phyloP scores from a whole-genome alignment of 2,329 filamentous ascomycete genomes.

The Davidsoniella australis region DNA sequence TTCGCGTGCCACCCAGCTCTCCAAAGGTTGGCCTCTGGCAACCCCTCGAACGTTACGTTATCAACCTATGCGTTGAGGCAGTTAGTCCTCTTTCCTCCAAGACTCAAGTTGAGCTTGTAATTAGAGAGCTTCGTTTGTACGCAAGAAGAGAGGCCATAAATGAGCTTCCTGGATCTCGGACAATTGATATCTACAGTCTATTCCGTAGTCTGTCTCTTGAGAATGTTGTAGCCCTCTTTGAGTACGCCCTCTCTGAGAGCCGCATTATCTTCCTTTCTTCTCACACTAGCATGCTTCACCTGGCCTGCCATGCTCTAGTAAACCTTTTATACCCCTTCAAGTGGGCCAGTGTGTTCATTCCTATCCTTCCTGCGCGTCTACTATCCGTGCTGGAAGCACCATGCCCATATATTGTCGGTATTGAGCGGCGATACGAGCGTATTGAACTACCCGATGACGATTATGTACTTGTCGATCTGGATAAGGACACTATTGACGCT shows the following conservation, averaged over 20 bases:
- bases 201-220: conserved; percentile 81
- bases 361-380: conserved; percentile 70
- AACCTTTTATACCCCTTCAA: conserved; percentile 78
- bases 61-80: conserved; percentile 91
- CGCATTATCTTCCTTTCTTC: conserved; percentile 93
- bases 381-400: conserved; percentile 85
- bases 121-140: conserved; percentile 80
- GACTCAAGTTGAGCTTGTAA: conserved; percentile 82
- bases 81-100: conserved; percentile 83
- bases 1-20: conserved; percentile 73
- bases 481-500: conserved; percentile 77
- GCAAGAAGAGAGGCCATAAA: conserved; percentile 85
- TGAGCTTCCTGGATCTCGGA: conserved; percentile 81
- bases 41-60: conserved; percentile 86
- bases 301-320: conserved; percentile 74
- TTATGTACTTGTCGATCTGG: conserved; percentile 85
- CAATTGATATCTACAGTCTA: conserved; percentile 79
- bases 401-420: conserved; percentile 91
- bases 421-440: conserved; percentile 79
- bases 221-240: conserved; percentile 82
- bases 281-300: conserved; percentile 88
- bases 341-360: conserved; percentile 91
- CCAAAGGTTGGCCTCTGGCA: conserved; percentile 90
- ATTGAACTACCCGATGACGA: conserved; percentile 84
- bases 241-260: conserved; percentile 83